These are phyloP conservation scores for Trypanosoma scelopori DNA, from an alignment of 208 protist species.

Conservation along the genomic window DNA sequence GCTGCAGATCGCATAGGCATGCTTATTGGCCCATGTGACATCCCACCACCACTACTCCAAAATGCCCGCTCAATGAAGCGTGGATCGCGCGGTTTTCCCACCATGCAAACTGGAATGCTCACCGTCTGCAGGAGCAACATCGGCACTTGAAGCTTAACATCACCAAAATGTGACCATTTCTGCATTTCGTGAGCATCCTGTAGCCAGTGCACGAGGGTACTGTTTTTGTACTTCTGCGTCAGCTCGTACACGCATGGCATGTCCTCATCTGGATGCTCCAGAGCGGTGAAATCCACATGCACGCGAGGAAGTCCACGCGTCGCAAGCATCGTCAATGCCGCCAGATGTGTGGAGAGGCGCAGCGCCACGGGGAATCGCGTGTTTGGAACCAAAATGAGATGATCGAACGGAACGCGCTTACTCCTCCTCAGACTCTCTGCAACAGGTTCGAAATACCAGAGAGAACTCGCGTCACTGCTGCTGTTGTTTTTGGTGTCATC, in stretches of 20 bases:
- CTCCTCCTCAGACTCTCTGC: slow-evolving; percentile 61
- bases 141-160: slow-evolving; percentile 64
- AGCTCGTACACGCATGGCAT: slow-evolving; percentile 86
- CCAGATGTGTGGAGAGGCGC: slow-evolving; percentile 78
- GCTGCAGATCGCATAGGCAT: background rate
- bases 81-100: slow-evolving; percentile 23
- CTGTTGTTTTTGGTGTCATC: background rate
- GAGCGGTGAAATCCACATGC: slow-evolving; percentile 86
- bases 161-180: slow-evolving; percentile 71
- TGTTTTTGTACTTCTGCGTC: slow-evolving; percentile 69
- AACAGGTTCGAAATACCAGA: slow-evolving; percentile 74
- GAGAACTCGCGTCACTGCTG: slow-evolving; percentile 7
- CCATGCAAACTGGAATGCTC: slow-evolving; percentile 42
- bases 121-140: slow-evolving; percentile 78
- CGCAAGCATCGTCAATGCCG: slow-evolving; percentile 74
- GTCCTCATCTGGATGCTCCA: slow-evolving; percentile 84
- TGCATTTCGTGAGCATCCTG: slow-evolving; percentile 90
- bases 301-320: slow-evolving; percentile 70
- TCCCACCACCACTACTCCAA: slow-evolving; percentile 30
- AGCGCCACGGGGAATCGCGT: slow-evolving; percentile 79
- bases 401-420: slow-evolving; percentile 76
- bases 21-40: background rate
- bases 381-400: slow-evolving; percentile 88
- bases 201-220: slow-evolving; percentile 82
- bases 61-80: slow-evolving; percentile 8